Evolutionary conservation across 805 yeast species (phyloP), one percentile per base, ranked within the genome.

Genomic region (Cyberlindnera subsufficiens): DNA sequence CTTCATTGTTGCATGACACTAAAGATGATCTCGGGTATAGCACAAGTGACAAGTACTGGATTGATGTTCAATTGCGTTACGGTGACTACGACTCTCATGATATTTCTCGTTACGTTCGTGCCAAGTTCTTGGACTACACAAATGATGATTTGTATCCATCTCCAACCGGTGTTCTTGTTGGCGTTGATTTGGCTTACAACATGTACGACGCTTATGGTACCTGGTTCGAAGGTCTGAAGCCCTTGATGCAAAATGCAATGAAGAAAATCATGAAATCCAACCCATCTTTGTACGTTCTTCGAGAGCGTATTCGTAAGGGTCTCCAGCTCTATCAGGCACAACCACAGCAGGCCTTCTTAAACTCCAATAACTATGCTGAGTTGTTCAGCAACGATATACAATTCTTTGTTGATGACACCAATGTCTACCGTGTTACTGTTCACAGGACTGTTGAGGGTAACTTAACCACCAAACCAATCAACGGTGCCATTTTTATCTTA

Each of bases 81-180:
- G 99, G 99, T 53, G 99, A 93, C 61, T 93, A 87, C 62, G 99
- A 93, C 62, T 87, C 97, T 5, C 99, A 93, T 60, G 98, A 93
- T 61, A 89, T 93, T 38, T 84, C 96, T 0, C 78, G 97, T 51
- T 93, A 93, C 59, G 86, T 96, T 1, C 71, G 97, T 42, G 90
- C 97, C 6, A 93, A 93, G 60, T 93, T 81, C 60, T 67, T 93
- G 56, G 99, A 93, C 56, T 93, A 93, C 56, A 91, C 97, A 2
- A 77, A 87, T 1, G 99, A 93, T 60, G 83, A 79, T 49, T 71
- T 82, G 42, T 93, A 93, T 59, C 98, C 99, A 4, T 83, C 95
- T 2, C 87, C 96, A 2, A 86, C 96, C 0, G 99, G 99, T 48
- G 73, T 86, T 10, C 77, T 93, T 74, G 74, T 93, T 38, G 96